These are phyloP conservation scores for Cordyceps javanica DNA, from an alignment of 2,329 filamentous ascomycete genomes.

Conservation along the genomic window DNA sequence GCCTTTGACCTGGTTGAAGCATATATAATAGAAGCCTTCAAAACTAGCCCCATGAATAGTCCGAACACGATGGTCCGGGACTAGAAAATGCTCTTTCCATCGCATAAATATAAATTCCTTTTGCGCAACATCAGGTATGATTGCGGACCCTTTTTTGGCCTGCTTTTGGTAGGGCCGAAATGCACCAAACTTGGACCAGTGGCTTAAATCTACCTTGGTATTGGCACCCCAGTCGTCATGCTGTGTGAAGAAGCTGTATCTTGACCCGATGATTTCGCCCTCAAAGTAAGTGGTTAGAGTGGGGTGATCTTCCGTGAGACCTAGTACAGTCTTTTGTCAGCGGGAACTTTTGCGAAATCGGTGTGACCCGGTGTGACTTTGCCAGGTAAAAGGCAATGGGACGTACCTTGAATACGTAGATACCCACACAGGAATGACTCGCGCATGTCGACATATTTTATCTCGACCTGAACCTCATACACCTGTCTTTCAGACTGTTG, in stretches of 20 bases:
- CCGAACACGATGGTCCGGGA: conserved; percentile 86
- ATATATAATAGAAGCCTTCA: conserved; percentile 98
- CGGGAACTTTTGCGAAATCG: conserved; percentile 4
- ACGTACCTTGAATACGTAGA: conserved; percentile 80
- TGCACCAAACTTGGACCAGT: conserved; percentile 86
- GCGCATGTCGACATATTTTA: conserved; percentile 91
- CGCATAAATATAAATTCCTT: conserved; percentile 94
- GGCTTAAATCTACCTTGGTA: conserved; percentile 83
- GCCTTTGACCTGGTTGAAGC: conserved; percentile 88
- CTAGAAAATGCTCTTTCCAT: conserved; percentile 98
- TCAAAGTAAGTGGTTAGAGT: conserved; percentile 98
- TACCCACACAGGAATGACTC: conserved; percentile 95
- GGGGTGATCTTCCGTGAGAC: conserved; percentile 89
- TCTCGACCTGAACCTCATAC: conserved; percentile 94
- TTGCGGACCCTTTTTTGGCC: conserved; percentile 48
- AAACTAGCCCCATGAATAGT: conserved; percentile 94
- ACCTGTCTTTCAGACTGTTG: conserved; percentile 89
- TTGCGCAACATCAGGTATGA: conserved; percentile 66
- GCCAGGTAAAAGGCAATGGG: not conserved
- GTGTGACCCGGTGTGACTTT: conserved; percentile 24
- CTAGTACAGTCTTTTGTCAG: conserved; percentile 41
- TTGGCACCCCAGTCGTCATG: conserved; percentile 88
- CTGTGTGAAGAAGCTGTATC: conserved; percentile 88
- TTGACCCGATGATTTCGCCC: conserved; percentile 92
- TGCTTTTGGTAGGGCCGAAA: conserved; percentile 69